Percentiles rank a stretch among this genome's conserved stretches.
Conservation (phyloP, 2,329 filamentous ascomycete species). For the Blastomyces emzantsi region DNA sequence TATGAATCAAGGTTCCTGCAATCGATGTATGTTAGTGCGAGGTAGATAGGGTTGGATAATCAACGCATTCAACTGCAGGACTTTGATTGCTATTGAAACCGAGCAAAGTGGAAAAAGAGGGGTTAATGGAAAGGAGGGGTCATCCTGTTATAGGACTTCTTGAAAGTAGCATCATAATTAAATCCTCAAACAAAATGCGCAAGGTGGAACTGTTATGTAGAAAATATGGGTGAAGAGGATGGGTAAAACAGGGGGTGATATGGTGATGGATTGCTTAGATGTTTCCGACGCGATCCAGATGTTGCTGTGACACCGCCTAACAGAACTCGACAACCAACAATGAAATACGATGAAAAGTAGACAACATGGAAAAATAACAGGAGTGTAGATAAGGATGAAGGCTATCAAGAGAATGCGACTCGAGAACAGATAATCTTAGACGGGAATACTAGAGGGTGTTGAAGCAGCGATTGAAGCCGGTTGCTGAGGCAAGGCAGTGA, state of each 20-base stretch:
- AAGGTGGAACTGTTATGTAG: background rate
- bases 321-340: background rate
- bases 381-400: background rate
- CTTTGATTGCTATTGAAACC: background rate
- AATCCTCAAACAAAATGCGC: background rate
- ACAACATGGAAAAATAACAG: background rate
- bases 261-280: background rate
- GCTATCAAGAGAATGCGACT: background rate
- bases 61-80: background rate
- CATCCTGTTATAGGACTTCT: background rate
- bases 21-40: background rate
- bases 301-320: conserved; percentile 3
- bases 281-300: conserved; percentile 5
- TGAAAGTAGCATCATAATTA: background rate
- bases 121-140: background rate
- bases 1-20: conserved; percentile 42
- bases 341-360: background rate
- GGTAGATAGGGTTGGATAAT: background rate
- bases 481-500: background rate
- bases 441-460: background rate
- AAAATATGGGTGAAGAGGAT: background rate
- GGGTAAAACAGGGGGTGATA: background rate
- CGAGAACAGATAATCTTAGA: background rate
- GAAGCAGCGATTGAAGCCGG: background rate
- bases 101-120: background rate